A percentile compares a stretch with the other conserved stretches of the same genome.
Conservation (phyloP, 2,329 filamentous ascomycete species). For the Akanthomyces uredinophilus region DNA sequence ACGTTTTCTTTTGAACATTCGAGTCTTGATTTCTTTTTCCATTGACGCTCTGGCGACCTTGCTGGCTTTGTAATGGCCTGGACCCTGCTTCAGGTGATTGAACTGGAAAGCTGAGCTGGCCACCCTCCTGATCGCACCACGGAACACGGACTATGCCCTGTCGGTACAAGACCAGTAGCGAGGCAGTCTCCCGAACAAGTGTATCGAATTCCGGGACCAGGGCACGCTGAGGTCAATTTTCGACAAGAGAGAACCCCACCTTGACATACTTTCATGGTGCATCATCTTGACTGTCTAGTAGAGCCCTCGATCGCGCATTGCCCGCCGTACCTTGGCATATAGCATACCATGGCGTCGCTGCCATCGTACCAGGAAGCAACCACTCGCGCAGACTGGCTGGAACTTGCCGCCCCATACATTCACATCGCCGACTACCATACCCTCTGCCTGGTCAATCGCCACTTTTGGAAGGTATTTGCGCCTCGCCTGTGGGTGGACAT, state of each 20-base stretch:
- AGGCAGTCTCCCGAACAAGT: neutral
- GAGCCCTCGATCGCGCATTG: neutral
- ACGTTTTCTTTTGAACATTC: slow-evolving; percentile 5
- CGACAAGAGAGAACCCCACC: neutral
- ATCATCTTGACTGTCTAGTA: neutral
- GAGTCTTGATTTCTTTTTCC: neutral
- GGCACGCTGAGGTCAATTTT: neutral
- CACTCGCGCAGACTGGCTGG: slow-evolving; percentile 42
- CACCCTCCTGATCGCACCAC: neutral
- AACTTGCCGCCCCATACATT: slow-evolving; percentile 42
- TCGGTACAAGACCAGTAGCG: neutral
- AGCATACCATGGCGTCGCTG: slow-evolving; percentile 28
- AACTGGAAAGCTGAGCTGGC: neutral
- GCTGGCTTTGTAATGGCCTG: neutral
- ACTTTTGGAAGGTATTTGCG: slow-evolving; percentile 45
- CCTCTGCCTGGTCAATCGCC: slow-evolving; percentile 44
- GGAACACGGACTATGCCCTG: neutral
- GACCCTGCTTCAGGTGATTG: neutral
- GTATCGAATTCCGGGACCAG: neutral
- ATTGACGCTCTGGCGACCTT: neutral
- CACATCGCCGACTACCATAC: slow-evolving; percentile 35
- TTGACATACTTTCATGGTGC: neutral
- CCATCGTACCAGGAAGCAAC: slow-evolving; percentile 52
- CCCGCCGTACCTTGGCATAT: neutral
- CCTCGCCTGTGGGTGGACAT: slow-evolving; percentile 50